Conservation (phyloP, 352 stramenopile species). For the Thraustochytrium sp. region DNA sequence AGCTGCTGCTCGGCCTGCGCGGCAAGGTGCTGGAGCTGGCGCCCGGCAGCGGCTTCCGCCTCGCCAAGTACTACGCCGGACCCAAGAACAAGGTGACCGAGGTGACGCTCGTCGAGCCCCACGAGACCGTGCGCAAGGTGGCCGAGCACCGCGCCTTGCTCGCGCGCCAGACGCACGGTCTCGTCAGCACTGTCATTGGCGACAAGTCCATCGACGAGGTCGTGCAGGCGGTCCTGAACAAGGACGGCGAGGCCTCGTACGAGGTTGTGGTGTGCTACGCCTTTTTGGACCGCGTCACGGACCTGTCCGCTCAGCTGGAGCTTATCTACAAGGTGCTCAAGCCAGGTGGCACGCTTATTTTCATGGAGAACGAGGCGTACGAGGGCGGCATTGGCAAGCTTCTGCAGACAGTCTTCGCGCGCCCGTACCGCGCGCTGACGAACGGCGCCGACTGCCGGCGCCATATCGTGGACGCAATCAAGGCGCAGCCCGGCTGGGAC, state of each 20-base stretch:
- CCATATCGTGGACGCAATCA: background rate
- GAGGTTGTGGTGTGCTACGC: background rate
- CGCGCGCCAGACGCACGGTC: background rate
- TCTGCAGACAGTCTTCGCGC: background rate
- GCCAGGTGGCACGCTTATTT: background rate
- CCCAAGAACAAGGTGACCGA: constrained; percentile 2
- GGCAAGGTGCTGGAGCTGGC: constrained; percentile 4
- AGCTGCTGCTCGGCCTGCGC: background rate
- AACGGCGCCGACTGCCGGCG: background rate
- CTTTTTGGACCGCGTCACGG: background rate
- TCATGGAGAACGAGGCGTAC: background rate
- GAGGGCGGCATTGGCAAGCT: background rate
- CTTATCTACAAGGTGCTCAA: background rate
- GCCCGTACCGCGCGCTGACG: background rate
- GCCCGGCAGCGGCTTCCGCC: background rate
- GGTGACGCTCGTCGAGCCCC: background rate
- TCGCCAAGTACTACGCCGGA: background rate
- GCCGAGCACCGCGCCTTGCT: background rate
- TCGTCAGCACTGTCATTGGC: background rate
- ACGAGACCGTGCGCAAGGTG: background rate
- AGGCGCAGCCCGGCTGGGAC: background rate
- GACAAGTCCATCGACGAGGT: background rate
- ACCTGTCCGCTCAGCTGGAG: background rate
- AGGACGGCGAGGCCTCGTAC: background rate
- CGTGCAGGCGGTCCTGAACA: background rate